phyloP scores from a whole-genome alignment of 192 early-diverging fungal genomes.

The Podochytrium sp. region DNA sequence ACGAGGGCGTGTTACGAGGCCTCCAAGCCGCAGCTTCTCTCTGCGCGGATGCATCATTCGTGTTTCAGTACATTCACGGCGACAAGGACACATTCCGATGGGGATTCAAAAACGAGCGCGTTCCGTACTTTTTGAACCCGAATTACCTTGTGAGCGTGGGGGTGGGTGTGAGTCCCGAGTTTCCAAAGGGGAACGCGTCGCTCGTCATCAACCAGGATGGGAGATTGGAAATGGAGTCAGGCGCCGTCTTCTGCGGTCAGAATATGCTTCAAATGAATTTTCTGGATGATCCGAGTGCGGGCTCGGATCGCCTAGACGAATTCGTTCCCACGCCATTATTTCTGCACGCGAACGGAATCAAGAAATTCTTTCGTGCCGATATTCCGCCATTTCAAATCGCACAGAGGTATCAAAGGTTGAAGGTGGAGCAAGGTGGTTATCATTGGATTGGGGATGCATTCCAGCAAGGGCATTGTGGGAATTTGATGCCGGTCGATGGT shows the following conservation, averaged over 20 bases:
- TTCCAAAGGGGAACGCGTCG: constrained; percentile 4
- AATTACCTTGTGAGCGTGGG: constrained; percentile 2
- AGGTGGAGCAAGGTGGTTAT: neutral
- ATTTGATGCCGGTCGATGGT: neutral
- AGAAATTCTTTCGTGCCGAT: neutral
- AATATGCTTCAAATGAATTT: constrained; percentile 26
- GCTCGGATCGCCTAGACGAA: neutral
- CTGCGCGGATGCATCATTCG: constrained; percentile 1
- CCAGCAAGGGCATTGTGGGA: constrained; percentile 8
- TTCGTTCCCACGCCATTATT: neutral
- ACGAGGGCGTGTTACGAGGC: neutral
- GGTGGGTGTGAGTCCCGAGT: neutral
- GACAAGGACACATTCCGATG: constrained; percentile 46
- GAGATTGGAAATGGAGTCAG: neutral
- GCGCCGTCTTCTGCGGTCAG: constrained; percentile 2
- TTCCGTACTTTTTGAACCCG: constrained; percentile 27
- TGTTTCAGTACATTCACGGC: constrained; percentile 15
- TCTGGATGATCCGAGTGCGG: neutral
- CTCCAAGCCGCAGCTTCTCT: neutral
- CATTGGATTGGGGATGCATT: constrained; percentile 4
- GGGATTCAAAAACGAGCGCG: constrained; percentile 14
- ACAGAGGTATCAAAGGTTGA: neutral
- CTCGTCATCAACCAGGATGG: neutral
- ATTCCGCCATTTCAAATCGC: constrained; percentile 25
- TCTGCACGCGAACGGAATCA: constrained; percentile 27